Conservation (phyloP, 1,284 basidiomycete species). For the Gymnopus androsaceus region DNA sequence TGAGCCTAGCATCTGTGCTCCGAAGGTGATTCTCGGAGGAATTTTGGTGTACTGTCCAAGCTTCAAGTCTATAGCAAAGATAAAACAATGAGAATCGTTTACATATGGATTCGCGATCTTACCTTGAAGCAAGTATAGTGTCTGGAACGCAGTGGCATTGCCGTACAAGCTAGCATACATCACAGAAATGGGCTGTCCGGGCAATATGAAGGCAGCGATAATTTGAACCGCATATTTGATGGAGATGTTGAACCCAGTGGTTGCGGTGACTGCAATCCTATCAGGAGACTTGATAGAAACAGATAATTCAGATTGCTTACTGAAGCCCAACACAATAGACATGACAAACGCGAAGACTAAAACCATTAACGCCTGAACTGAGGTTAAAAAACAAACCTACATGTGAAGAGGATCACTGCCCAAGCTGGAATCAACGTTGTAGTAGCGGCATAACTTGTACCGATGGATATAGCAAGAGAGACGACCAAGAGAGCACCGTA, state of each 20-base stretch:
- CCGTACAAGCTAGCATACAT: conserved; percentile 59
- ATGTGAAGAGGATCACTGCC: conserved; percentile 53
- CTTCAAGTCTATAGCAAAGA: conserved; percentile 34
- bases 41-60: conserved; percentile 56
- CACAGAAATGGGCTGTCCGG: conserved; percentile 52
- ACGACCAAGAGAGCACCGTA: conserved; percentile 47
- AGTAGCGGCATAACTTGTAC: conserved; percentile 48
- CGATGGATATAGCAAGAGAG: conserved; percentile 56
- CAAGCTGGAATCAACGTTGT: conserved; percentile 54
- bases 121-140: conserved; percentile 50
- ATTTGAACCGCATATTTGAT: conserved; percentile 53
- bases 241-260: conserved; percentile 50
- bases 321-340: conserved; percentile 51
- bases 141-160: conserved; percentile 47
- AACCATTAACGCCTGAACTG: not conserved
- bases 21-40: conserved; percentile 49
- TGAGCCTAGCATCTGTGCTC: conserved; percentile 46
- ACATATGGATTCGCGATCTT: not conserved
- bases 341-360: conserved; percentile 42
- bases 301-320: conserved; percentile 29
- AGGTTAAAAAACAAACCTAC: conserved; percentile 21
- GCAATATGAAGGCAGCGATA: conserved; percentile 54
- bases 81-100: not conserved
- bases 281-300: conserved; percentile 14
- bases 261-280: conserved; percentile 40